Base-by-base conservation (phyloP, 805 yeast genomes). In the Candida ulmi region DNA sequence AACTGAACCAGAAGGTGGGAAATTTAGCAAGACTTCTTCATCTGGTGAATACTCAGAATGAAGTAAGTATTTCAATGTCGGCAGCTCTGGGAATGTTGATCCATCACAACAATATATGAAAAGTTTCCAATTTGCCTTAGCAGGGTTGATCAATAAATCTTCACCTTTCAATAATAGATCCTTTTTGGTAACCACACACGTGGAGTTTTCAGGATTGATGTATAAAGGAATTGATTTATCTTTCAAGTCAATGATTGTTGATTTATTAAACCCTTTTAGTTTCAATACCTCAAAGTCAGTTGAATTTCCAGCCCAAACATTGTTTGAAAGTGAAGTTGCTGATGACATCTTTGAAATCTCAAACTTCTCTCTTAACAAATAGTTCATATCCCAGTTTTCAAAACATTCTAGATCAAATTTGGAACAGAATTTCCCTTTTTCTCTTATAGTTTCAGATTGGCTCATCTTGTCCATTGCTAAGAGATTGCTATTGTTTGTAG, bases 1-100 rank as follows among this genome's bases (percentile, higher is more conserved):
- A 17, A 88, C 65, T 0, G 93, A 77, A 0, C 96, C 96, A 0
- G 95, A 80, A 2, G 95, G 80, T 1, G 96, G 96, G 59, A 87
- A 85, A 36, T 73, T 74, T n/a, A 83, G 47, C 33, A 60, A 48
- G 2, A 63, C 53, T 4, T 43, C 42, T 15, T 51, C 31, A n/a
- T 40, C 40, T 6, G 41, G 37, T 17, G 43, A 42, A 0, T 38
- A 40, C 11, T 40, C 33, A 8, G 39, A 38, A 11, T 44, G 36
- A 24, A 61, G 48, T 15, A 60, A 38, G 3, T 49, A 41, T 21
- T 48, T 54, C 27, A 78, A 53, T n/a, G 64, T 64, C 2, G 56
- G 47, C 13, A 68, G 50, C 12, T 62, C 51, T 1, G 87, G 86
- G 42, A 81, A 74, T 3, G 61, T 43, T 0, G 81, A 76, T 21